Evolutionary conservation across 805 yeast species (phyloP).

Genomic region (Candida ulmi): DNA sequence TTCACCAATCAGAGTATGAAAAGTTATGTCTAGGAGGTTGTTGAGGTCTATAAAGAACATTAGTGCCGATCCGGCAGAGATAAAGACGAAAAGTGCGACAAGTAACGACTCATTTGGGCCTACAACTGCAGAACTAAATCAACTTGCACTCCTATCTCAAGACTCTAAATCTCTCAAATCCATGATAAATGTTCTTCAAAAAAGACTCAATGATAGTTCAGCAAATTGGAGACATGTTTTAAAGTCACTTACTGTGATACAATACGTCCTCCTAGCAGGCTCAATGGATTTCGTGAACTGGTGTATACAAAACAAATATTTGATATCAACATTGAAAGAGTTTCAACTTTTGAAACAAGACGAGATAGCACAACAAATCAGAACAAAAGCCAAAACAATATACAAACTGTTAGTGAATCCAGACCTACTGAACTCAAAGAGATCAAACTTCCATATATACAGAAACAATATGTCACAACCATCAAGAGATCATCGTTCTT

Average conservation of each 20-base stretch:
- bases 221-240: slow-evolving; percentile 35
- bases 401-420: slow-evolving; percentile 27
- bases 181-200: slow-evolving; percentile 35
- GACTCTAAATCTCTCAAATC: slow-evolving; percentile 31
- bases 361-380: slow-evolving; percentile 28
- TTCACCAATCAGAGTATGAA: no score
- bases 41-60: slow-evolving; percentile 28
- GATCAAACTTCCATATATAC: slow-evolving; percentile 35
- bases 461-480: slow-evolving; percentile 39
- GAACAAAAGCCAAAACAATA: slow-evolving; percentile 32
- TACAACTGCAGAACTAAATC: slow-evolving; percentile 48
- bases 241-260: slow-evolving; percentile 47
- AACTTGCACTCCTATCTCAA: slow-evolving; percentile 42
- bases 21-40: slow-evolving; percentile 23
- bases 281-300: slow-evolving; percentile 44
- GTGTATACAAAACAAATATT: slow-evolving; percentile 35
- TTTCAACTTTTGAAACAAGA: slow-evolving; percentile 23
- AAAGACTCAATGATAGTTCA: slow-evolving; percentile 29
- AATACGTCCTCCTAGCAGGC: slow-evolving; percentile 49
- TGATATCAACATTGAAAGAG: slow-evolving; percentile 24
- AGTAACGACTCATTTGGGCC: slow-evolving; percentile 51
- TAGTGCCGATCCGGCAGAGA: slow-evolving; percentile 24
- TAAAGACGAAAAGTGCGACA: slow-evolving; percentile 40
- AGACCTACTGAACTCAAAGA: slow-evolving; percentile 30
- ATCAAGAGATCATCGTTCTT: slow-evolving; percentile 25